Conservation (phyloP, 2,329 filamentous ascomycete genomes). For the Beauveria medogensis region DNA sequence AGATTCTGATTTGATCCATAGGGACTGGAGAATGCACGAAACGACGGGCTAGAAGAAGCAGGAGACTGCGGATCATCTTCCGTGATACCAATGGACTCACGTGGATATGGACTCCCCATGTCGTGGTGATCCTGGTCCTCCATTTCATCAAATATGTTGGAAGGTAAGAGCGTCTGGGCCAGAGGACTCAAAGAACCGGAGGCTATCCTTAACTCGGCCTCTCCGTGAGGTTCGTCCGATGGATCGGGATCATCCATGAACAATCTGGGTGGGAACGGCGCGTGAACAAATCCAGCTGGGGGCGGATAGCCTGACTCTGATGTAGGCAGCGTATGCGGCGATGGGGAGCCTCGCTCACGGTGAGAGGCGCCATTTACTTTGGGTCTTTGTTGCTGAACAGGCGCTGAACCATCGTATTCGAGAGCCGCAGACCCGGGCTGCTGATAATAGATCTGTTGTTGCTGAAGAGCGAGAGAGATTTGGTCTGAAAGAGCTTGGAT, state of each 20-base stretch:
- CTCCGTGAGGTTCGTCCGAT: conserved; percentile 39
- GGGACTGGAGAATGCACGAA: conserved; percentile 53
- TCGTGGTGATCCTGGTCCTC: conserved; percentile 49
- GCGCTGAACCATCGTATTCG: conserved; percentile 38
- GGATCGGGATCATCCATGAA: conserved; percentile 35
- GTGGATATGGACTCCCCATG: conserved; percentile 24
- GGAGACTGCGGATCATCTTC: conserved; percentile 51
- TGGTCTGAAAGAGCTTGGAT: conserved; percentile 40
- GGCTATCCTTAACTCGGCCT: conserved; percentile 53
- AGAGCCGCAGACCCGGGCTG: conserved; percentile 35
- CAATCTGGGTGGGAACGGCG: conserved; percentile 44
- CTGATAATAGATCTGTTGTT: conserved; percentile 37
- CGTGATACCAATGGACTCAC: conserved; percentile 21
- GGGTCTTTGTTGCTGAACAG: conserved; percentile 37
- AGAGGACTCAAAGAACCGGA: conserved; percentile 70
- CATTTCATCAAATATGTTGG: conserved; percentile 54
- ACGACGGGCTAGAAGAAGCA: conserved; percentile 48
- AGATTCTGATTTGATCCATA: conserved; percentile 52
- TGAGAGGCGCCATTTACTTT: conserved; percentile 41
- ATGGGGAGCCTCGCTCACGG: conserved; percentile 31
- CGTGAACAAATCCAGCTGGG: conserved; percentile 45
- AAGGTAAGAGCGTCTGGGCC: conserved; percentile 65
- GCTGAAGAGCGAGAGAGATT: conserved; percentile 33
- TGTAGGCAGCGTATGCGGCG: conserved; percentile 31
- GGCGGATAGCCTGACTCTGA: conserved; percentile 37